phyloP scores from a whole-genome alignment of 2,329 filamentous ascomycete genomes.

The Macrophomina pseudophaseolina region DNA sequence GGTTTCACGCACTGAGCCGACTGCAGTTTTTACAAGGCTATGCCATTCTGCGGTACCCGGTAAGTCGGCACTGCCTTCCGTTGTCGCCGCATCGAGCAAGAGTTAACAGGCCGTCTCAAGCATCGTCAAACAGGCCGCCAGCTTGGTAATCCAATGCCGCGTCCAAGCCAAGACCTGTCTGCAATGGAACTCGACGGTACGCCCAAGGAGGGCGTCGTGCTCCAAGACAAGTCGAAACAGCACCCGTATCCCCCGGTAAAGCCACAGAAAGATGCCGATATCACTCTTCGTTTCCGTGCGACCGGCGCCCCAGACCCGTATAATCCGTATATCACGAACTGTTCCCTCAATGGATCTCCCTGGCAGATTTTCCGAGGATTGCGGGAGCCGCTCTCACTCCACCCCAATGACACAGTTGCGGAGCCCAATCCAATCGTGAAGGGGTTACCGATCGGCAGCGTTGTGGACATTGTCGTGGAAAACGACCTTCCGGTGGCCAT shows the following conservation, averaged over 20 bases:
- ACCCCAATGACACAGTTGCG: conserved; percentile 27
- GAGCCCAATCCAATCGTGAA: conserved; percentile 30
- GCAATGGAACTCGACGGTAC: conserved; percentile 29
- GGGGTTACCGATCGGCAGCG: conserved; percentile 28
- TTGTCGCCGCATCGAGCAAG: background rate
- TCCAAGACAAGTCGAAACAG: conserved; percentile 24
- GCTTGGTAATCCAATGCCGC: conserved; percentile 29
- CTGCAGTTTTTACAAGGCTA: conserved; percentile 30
- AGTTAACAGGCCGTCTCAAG: conserved; percentile 21
- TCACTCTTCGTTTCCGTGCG: conserved; percentile 30
- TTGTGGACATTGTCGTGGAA: conserved; percentile 31
- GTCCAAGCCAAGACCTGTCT: conserved; percentile 26
- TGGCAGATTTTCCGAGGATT: conserved; percentile 32
- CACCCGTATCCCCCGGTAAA: conserved; percentile 28
- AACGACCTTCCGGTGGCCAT: conserved; percentile 29
- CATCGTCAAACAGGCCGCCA: background rate
- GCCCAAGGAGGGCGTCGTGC: conserved; percentile 24
- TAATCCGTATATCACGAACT: conserved; percentile 32
- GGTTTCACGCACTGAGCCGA: conserved; percentile 29
- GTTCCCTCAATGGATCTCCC: conserved; percentile 30
- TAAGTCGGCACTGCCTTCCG: background rate
- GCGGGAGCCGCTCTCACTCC: conserved; percentile 28
- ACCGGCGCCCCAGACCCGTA: conserved; percentile 31
- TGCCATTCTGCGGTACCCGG: conserved; percentile 30
- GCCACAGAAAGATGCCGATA: conserved; percentile 26